Evolutionary conservation across 169 alveolate genomes (phyloP).

Genomic region (Plasmodium blacklocki): DNA sequence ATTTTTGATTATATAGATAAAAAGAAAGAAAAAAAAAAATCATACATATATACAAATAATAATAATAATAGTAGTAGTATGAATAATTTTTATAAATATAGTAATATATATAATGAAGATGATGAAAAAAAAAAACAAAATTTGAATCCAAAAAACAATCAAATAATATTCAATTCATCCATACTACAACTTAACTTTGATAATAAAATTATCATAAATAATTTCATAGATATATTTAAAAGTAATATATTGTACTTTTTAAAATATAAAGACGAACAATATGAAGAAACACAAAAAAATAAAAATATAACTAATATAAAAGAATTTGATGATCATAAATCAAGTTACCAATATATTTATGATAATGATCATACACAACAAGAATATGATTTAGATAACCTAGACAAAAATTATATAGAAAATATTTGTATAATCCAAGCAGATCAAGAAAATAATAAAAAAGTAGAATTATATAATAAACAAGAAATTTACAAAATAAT

Average conservation of each 20-base stretch:
- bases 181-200: no score
- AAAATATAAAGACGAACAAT: conserved; percentile 2
- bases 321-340: background rate
- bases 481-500: conserved; percentile 47
- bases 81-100: conserved; percentile 18
- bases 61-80: conserved; percentile 1
- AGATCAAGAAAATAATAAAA: conserved; percentile 56
- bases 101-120: conserved; percentile 16
- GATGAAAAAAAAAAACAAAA: conserved; percentile 26
- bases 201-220: conserved; percentile 52
- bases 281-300: background rate
- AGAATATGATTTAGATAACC: conserved; percentile 50
- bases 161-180: no score
- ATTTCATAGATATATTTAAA: conserved; percentile 70
- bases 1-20: conserved; percentile 59
- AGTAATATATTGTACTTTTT: conserved; percentile 39
- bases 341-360: background rate
- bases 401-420: conserved; percentile 68
- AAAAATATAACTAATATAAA: conserved; percentile 2
- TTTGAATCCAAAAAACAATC: conserved; percentile 4
- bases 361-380: conserved; percentile 14
- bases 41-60: no score
- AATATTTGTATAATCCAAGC: conserved; percentile 67
- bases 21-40: conserved; percentile 5
- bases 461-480: conserved; percentile 43